Evolutionary conservation across 1,284 basidiomycete genomes (phyloP), one percentile per base, ranked within the genome.

Genomic region (Boletellus deceptivus): DNA sequence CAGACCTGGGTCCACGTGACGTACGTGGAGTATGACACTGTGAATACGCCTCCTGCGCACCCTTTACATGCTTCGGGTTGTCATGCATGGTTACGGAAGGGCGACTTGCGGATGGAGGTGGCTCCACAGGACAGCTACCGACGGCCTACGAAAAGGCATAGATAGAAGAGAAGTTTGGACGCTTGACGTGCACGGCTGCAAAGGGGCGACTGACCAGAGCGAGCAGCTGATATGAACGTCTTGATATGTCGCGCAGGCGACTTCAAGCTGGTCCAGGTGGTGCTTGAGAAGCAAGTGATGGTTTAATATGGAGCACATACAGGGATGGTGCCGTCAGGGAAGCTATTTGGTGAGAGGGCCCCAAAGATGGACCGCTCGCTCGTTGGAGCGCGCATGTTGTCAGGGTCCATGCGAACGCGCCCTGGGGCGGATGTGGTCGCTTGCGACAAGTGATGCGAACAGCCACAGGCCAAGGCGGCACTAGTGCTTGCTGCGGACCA

Each of bases 21-120:
- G 37, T 59, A 67, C 62, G 22, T n/a, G 50, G 45, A 8, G 42
- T 38, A 29, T 49, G 27, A 37, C 42, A 17, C 13, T 40, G 46
- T 16, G 52, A 25, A 50, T 48, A 37, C 3, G 35, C 40, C 29
- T 52, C 50, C 37, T 44, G 50, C 8, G 33, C 34, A 20, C 41
- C 27, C 22, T 6, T 41, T 16, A n/a, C 24, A 43, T 47, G 43
- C 14, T 41, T 46, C 7, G 41, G 16, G 25, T 48, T 22, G 24
- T 46, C 43, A 10, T 25, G 22, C 50, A 56, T 48, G 11, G 29
- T 22, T n/a, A 45, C 27, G 37, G 37, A 46, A 33, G 17, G 38
- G 27, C 34, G 10, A 35, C 31, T 18, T 43, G 48, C n/a, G 27
- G 39, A 17, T 16, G 17, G 10, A 43, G 41, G 17, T 43, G 45